These are phyloP conservation scores for Aplosporella prunicola DNA, from an alignment of 2,329 filamentous ascomycete genomes.

Conservation along the genomic window DNA sequence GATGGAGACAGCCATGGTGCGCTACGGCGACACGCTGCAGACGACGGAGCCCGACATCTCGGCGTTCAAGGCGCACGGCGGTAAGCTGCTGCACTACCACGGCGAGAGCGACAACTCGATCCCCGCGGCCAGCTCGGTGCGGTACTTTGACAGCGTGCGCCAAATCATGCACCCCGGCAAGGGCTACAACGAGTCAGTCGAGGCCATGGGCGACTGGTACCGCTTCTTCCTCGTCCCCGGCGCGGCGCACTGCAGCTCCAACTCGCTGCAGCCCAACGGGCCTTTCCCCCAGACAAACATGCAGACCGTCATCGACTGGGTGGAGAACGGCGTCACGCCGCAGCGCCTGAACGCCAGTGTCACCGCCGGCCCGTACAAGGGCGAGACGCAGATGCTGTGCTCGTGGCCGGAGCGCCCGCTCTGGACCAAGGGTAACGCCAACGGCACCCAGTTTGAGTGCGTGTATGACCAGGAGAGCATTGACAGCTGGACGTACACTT, in stretches of 20 bases:
- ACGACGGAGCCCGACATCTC: conserved; percentile 47
- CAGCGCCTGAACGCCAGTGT: conserved; percentile 31
- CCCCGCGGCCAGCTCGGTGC: conserved; percentile 45
- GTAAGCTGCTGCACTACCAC: conserved; percentile 51
- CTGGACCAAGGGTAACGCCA: conserved; percentile 2
- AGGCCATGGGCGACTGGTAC: conserved; percentile 44
- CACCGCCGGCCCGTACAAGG: conserved; percentile 20
- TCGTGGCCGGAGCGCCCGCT: conserved; percentile 30
- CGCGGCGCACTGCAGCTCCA: conserved; percentile 11
- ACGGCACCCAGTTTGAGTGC: conserved; percentile 4
- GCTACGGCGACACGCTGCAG: conserved; percentile 44
- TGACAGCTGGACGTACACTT: conserved; percentile 8
- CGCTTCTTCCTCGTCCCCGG: conserved; percentile 34
- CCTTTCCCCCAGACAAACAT: conserved; percentile 12
- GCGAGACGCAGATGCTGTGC: conserved; percentile 31
- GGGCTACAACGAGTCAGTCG: conserved; percentile 7
- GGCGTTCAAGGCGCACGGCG: conserved; percentile 40
- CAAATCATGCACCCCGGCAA: conserved; percentile 35
- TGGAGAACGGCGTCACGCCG: conserved; percentile 21
- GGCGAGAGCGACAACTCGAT: conserved; percentile 46
- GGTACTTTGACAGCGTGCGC: conserved; percentile 47
- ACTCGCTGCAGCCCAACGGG: conserved; percentile 12
- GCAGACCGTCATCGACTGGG: conserved; percentile 13
- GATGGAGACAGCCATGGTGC: conserved; percentile 39
- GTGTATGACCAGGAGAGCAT: conserved; percentile 6